Base-by-base conservation (phyloP, 2,329 filamentous ascomycete species). In the Mariannaea sp. region DNA sequence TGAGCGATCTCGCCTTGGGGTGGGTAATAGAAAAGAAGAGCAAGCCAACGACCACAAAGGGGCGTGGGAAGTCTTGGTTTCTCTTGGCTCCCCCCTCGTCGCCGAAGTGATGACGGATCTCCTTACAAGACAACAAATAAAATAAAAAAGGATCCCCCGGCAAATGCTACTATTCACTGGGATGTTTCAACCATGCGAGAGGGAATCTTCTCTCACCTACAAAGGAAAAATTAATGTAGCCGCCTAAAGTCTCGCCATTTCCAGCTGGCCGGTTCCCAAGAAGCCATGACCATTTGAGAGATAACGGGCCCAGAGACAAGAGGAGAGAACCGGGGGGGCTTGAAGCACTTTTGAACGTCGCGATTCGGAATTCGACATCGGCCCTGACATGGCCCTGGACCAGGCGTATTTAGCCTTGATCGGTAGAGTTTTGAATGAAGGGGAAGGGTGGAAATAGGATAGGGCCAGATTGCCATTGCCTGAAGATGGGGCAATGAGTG, bases 261-360 rank as follows among this genome's bases (percentile, higher is more conserved):
- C 52, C 54, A 65, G 49, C 58, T 41, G 44, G 16, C 14, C 32
- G 62, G 62, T 58, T 60, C 58, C n/a, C 41, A 51, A 19, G 22
- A 48, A 39, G 22, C 41, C 48, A 29, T 43, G 24, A 38, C 24
- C n/a, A n/a, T n/a, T 7, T 26, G 19, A 29, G 16, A 42, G 30
- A 42, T 20, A 14, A 24, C n/a, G n/a, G 20, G 27, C 36, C 26
- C 27, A n/a, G 7, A 12, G 9, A 8, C 22, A 24, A 24, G 22
- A 16, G 29, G 4, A 30, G 29, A 47, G 36, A n/a, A n/a, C 36
- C 16, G 13, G 20, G 36, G 36, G 14, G 42, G n/a, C n/a, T n/a
- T n/a, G n/a, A n/a, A n/a, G n/a, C n/a, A n/a, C 8, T 19, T 4
- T 35, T 13, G 19, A 19, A 17, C 30, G 30, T 16, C 12, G 19